These are phyloP conservation scores for Asterochloris erici DNA, from an alignment of 139 green algal species.

Conservation along the genomic window DNA sequence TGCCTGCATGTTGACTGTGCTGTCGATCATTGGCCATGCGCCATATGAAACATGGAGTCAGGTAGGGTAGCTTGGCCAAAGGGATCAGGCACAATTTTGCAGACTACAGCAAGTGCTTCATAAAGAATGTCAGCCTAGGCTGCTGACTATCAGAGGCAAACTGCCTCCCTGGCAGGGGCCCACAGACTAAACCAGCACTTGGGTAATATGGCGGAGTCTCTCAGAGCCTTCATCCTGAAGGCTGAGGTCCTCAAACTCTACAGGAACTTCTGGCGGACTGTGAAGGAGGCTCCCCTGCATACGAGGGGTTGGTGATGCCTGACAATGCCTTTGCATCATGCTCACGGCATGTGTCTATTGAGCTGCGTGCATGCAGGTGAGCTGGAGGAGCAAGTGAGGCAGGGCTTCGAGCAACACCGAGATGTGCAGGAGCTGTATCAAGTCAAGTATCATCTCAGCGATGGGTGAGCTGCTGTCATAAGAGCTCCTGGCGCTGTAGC, in stretches of 20 bases:
- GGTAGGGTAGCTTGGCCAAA: no score
- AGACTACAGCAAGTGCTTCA: no score
- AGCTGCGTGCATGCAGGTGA: constrained; percentile 15
- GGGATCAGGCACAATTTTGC: no score
- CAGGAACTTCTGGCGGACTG: constrained; percentile 34
- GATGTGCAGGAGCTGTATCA: constrained; percentile 12
- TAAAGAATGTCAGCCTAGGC: no score
- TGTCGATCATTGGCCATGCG: no score
- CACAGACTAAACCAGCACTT: no score
- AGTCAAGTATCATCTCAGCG: constrained; percentile 50
- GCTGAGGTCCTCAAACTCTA: constrained; percentile 37
- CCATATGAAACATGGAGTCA: no score
- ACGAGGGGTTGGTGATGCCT: constrained; percentile 12
- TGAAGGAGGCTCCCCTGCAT: constrained; percentile 20
- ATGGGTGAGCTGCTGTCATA: constrained; percentile 39
- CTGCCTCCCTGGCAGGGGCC: no score
- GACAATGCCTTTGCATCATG: neutral
- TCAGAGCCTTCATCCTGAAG: constrained; percentile 40
- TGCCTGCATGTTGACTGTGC: no score
- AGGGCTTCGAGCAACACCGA: constrained; percentile 1
- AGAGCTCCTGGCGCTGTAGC: constrained; percentile 38
- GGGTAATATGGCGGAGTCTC: neutral
- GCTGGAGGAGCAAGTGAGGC: constrained; percentile 12
- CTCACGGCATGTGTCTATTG: neutral
- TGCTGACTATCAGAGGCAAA: no score